A percentile compares a stretch with the other conserved stretches of the same genome.
phyloP scores from a whole-genome alignment of 331 rosid species.

The Acacia concinna region DNA sequence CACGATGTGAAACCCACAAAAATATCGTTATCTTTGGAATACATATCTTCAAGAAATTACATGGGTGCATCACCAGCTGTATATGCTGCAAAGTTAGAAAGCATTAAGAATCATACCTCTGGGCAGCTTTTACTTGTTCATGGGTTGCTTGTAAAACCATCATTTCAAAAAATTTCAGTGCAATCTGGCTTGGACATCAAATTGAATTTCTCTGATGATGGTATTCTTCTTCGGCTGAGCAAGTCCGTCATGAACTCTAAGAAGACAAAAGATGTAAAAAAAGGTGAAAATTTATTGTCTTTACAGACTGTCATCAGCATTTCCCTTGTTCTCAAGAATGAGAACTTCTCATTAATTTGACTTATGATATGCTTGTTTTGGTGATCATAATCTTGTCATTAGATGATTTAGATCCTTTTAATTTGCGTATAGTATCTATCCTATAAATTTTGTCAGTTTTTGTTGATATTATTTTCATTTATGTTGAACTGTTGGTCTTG shows the following conservation, averaged over 20 bases:
- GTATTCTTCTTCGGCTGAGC: conserved; percentile 74
- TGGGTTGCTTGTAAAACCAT: conserved; percentile 81
- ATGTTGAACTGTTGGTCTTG: conserved; percentile 42
- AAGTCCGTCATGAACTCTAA: conserved; percentile 60
- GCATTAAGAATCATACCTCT: conserved; percentile 54
- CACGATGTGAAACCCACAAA: conserved; percentile 64
- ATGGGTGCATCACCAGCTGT: conserved; percentile 66
- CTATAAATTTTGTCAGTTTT: neutral
- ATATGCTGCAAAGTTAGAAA: conserved; percentile 77
- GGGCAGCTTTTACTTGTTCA: conserved; percentile 68
- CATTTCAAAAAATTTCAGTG: conserved; percentile 69
- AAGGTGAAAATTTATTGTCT: conserved; percentile 46
- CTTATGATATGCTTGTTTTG: conserved; percentile 24
- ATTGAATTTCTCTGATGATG: conserved; percentile 68
- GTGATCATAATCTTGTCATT: conserved; percentile 27
- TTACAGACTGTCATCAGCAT: neutral
- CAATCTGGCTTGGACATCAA: conserved; percentile 67
- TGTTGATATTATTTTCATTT: neutral
- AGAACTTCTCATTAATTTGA: neutral
- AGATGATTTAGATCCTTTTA: conserved; percentile 27
- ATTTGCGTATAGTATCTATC: conserved; percentile 5
- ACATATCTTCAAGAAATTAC: conserved; percentile 47
- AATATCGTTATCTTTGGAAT: conserved; percentile 65
- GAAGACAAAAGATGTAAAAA: conserved; percentile 51
- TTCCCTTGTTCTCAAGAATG: neutral